Percentiles rank a stretch among this genome's conserved stretches.
These are phyloP conservation scores for Aureoboletus auriporus DNA, from an alignment of 768 basidiomycete genomes.

Conservation along the genomic window DNA sequence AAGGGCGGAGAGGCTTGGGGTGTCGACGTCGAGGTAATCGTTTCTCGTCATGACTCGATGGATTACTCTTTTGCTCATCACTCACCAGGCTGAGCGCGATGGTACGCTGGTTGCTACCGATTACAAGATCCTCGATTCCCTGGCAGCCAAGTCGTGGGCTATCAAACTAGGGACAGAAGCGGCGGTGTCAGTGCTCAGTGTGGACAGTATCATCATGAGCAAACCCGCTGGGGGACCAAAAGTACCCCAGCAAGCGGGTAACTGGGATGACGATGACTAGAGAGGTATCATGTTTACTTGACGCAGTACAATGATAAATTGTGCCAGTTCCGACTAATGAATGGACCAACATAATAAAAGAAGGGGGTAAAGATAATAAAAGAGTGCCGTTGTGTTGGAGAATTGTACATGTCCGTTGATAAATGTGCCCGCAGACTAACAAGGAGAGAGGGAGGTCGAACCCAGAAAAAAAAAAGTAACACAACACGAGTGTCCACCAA, in stretches of 20 bases:
- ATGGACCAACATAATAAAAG: slow-evolving; percentile 11
- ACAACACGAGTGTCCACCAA: slow-evolving; percentile 23
- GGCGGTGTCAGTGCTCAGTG: slow-evolving; percentile 84
- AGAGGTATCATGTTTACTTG: slow-evolving; percentile 10
- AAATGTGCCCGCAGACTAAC: slow-evolving; percentile 20
- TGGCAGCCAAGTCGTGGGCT: slow-evolving; percentile 88
- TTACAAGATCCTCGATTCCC: slow-evolving; percentile 77
- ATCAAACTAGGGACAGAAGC: slow-evolving; percentile 89
- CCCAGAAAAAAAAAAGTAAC: slow-evolving; percentile 9
- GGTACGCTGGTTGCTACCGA: slow-evolving; percentile 66
- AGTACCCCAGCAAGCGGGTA: slow-evolving; percentile 80
- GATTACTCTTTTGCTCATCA: neutral
- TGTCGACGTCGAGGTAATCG: slow-evolving; percentile 80
- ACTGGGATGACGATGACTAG: slow-evolving; percentile 76
- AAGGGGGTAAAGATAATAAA: slow-evolving; percentile 3
- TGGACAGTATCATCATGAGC: slow-evolving; percentile 98
- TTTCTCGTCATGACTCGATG: neutral
- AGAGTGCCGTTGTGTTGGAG: slow-evolving; percentile 7
- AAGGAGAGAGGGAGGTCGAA: neutral
- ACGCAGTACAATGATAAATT: slow-evolving; percentile 27
- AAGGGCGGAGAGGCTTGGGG: slow-evolving; percentile 74
- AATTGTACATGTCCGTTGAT: slow-evolving; percentile 32
- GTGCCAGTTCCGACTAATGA: slow-evolving; percentile 19
- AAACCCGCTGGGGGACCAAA: slow-evolving; percentile 90
- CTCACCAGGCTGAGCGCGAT: slow-evolving; percentile 63